Evolutionary conservation across 2,329 filamentous ascomycete species (phyloP), one percentile per base, ranked within the genome.

Genomic region (Sporothrix curviconia): DNA sequence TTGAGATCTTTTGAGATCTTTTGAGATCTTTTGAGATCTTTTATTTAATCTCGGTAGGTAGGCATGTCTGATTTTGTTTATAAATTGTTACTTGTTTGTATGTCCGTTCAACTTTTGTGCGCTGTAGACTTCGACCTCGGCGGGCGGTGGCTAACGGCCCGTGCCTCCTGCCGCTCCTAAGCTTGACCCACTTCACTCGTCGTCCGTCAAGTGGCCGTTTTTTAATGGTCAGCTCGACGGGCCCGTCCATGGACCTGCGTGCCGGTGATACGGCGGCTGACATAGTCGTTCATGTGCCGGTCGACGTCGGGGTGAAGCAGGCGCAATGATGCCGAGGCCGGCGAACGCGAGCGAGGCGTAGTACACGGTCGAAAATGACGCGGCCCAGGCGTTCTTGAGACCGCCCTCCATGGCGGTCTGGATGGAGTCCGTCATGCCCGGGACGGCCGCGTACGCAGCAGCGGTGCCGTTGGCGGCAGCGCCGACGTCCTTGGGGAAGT

Each of bases 151-250:
- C n/a, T n/a, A n/a, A n/a, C n/a, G n/a, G n/a, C n/a, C n/a, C n/a
- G n/a, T n/a, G n/a, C n/a, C n/a, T n/a, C n/a, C n/a, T n/a, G n/a
- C n/a, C n/a, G n/a, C n/a, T n/a, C n/a, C n/a, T n/a, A n/a, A n/a
- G n/a, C n/a, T n/a, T n/a, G n/a, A n/a, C n/a, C n/a, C n/a, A n/a
- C 14, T 12, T 24, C 46, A 24, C 59, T 71, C 58, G 71, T 67
- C 51, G 50, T 60, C 50, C 44, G 52, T 39, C 56, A 58, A 24
- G 42, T 58, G 56, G 15, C 42, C 34, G 34, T 58, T 39, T 30
- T n/a, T 52, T 59, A 9, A 59, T 55, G n/a, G 58, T 59, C 32
- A 40, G 55, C 54, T 59, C 54, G 7, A 9, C 58, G 11, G 58
- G 55, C 8, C 57, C 47, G 28, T 56, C 42, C 59, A 56, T 58